Conservation (phyloP, 139 green algal genomes). For the Coelastrella sp. region DNA sequence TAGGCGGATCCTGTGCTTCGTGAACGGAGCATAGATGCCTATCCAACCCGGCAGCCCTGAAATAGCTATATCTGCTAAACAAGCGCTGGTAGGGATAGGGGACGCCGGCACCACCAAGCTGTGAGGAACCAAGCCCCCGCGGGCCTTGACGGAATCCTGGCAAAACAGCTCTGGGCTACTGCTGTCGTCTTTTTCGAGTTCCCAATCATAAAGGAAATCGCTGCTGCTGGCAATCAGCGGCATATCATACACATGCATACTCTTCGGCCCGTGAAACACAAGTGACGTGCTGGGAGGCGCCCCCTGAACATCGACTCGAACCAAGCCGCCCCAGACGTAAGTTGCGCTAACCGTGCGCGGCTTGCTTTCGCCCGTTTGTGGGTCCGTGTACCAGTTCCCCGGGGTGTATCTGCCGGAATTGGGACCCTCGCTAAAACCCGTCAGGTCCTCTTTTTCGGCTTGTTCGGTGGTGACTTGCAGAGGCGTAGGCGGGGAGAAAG, state of each 20-base stretch:
- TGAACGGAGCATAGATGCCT: conserved; percentile 49
- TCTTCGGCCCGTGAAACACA: conserved; percentile 60
- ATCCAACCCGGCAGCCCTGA: conserved; percentile 76
- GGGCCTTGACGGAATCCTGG: conserved; percentile 60
- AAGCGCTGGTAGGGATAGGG: conserved; percentile 11
- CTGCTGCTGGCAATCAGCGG: neutral
- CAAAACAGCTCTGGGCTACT: conserved; percentile 47
- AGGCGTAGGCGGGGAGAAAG: conserved; percentile 52
- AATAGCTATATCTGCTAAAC: conserved; percentile 77
- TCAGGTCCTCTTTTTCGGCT: neutral
- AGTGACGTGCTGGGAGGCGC: conserved; percentile 28
- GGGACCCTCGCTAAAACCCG: neutral
- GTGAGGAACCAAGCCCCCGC: conserved; percentile 73
- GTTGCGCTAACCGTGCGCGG: neutral
- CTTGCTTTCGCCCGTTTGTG: conserved; percentile 41
- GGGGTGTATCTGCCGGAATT: neutral
- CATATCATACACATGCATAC: conserved; percentile 53
- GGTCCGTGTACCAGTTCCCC: neutral
- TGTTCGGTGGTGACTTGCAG: neutral
- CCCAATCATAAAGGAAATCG: neutral
- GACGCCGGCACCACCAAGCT: conserved; percentile 41
- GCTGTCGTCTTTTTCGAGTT: conserved; percentile 19
- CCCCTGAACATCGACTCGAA: conserved; percentile 40
- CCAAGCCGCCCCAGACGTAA: conserved; percentile 39
- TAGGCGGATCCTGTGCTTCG: conserved; percentile 57